phyloP scores from a whole-genome alignment of 441 rosid genomes.

The Corymbia calophylla region DNA sequence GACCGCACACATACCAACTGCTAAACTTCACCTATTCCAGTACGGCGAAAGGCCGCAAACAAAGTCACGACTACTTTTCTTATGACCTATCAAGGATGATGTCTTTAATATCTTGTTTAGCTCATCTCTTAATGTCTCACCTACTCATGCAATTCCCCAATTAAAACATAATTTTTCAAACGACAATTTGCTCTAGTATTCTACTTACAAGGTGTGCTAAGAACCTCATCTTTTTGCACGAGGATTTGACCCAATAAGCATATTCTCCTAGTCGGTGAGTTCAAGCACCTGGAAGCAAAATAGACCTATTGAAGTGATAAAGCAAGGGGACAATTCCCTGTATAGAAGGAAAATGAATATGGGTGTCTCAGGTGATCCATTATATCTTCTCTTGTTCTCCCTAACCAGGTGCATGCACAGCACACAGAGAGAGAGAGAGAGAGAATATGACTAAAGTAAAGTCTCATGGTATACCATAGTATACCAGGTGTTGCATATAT shows the following conservation, averaged over 20 bases:
- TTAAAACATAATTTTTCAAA: not conserved
- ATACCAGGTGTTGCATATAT: not conserved
- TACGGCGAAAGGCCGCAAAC: not conserved
- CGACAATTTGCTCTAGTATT: not conserved
- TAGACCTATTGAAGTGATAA: not conserved
- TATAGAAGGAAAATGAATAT: not conserved
- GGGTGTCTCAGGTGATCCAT: not conserved
- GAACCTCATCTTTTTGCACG: not conserved
- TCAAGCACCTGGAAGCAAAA: not conserved
- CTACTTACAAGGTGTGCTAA: not conserved
- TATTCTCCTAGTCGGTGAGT: not conserved
- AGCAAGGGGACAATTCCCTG: not conserved
- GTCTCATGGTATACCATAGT: not conserved
- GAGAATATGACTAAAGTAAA: not conserved
- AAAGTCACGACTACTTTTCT: not conserved
- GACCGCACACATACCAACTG: not conserved
- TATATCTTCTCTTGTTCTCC: not conserved
- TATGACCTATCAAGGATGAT: not conserved
- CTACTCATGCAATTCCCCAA: not conserved
- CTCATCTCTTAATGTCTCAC: not conserved
- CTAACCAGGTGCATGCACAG: not conserved
- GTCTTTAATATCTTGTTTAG: not conserved
- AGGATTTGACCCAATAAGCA: not conserved
- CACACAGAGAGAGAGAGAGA: not conserved
- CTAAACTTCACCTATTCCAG: not conserved